Percentiles rank a stretch among this genome's conserved stretches.
Evolutionary conservation across 371 early-diverging fungal species (phyloP).

Genomic region (Mucor racemosus): DNA sequence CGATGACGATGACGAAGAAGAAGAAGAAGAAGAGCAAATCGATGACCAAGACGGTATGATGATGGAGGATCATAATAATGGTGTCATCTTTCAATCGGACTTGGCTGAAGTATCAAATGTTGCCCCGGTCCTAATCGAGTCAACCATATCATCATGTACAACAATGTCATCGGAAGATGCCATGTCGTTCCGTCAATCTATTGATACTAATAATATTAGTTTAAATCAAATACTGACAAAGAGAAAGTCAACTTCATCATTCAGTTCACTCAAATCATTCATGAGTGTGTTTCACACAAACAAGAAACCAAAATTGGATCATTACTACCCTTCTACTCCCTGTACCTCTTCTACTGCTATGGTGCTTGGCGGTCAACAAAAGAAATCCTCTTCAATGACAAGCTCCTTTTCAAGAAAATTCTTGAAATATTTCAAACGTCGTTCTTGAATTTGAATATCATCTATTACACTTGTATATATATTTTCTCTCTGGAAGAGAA

Average conservation of each 20-base stretch:
- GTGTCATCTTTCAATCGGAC: slow-evolving; percentile 3
- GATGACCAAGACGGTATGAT: neutral
- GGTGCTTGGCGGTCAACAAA: slow-evolving; percentile 2
- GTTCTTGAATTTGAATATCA: neutral
- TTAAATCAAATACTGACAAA: slow-evolving; percentile 10
- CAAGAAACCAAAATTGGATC: slow-evolving; percentile 13
- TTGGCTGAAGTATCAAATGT: neutral
- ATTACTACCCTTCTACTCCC: neutral
- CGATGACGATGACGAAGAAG: no score
- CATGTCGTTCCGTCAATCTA: slow-evolving; percentile 7
- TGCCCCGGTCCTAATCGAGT: slow-evolving; percentile 11
- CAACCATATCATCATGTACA: slow-evolving; percentile 13
- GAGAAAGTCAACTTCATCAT: slow-evolving; percentile 18
- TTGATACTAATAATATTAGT: neutral
- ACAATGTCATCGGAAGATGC: neutral
- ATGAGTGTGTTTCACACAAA: slow-evolving; percentile 9
- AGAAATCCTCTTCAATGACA: neutral
- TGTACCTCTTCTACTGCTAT: neutral
- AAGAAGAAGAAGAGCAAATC: slow-evolving; percentile 13
- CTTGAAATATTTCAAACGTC: slow-evolving; percentile 10
- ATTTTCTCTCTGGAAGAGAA: neutral
- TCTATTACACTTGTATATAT: neutral
- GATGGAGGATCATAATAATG: neutral
- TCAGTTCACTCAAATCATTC: slow-evolving; percentile 17
- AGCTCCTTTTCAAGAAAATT: neutral